Evolutionary conservation across 2,329 filamentous ascomycete species (phyloP).

Genomic region (Knufia petricola): DNA sequence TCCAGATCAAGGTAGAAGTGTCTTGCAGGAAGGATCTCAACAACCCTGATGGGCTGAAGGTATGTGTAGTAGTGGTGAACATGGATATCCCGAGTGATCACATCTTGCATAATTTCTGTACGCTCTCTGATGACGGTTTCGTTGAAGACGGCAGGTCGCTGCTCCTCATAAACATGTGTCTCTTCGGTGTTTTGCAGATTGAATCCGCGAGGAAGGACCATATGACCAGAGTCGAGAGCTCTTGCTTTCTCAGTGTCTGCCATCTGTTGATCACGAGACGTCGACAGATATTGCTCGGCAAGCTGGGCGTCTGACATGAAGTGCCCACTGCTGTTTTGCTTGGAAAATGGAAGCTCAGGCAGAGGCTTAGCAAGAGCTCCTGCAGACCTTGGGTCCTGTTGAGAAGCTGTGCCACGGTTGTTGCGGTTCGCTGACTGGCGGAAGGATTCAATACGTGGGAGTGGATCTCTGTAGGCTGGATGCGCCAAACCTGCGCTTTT

Average conservation of each 20-base stretch:
- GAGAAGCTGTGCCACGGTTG: no score
- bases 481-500: no score
- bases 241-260: not conserved
- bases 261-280: not conserved
- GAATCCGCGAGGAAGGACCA: conserved; percentile 15
- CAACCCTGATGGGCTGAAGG: conserved; percentile 27
- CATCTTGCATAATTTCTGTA: conserved; percentile 25
- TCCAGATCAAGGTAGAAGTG: conserved; percentile 25
- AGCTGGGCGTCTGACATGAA: not conserved
- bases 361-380: no score
- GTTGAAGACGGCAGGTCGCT: conserved; percentile 26
- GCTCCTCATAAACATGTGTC: conserved; percentile 13
- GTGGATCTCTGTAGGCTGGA: no score
- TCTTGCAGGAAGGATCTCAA: conserved; percentile 27
- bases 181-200: conserved; percentile 11
- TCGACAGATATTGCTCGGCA: not conserved
- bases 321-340: not conserved
- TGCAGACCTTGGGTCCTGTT: no score
- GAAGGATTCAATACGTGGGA: no score
- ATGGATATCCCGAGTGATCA: conserved; percentile 29
- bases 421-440: no score
- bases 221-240: not conserved
- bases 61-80: conserved; percentile 28
- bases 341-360: no score
- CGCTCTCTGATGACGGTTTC: conserved; percentile 24